Evolutionary conservation across 768 basidiomycete species (phyloP), one percentile per base, ranked within the genome.

Genomic region (Leucocoprinus birnbaumii): DNA sequence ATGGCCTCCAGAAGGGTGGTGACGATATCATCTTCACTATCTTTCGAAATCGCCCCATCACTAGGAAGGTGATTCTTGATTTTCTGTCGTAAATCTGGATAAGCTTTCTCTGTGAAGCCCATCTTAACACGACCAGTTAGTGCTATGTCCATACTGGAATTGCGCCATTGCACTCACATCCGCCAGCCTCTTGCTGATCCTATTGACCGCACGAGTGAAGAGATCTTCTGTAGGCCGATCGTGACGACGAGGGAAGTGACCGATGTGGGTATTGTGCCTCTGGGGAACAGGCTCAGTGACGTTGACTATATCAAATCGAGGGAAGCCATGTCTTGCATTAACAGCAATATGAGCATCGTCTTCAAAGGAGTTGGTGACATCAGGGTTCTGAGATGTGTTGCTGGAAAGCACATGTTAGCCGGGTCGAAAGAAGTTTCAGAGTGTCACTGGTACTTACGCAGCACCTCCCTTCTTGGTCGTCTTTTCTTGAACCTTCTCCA

Each of bases 51-150:
- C 18, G 68, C 58, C 24, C 71, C 72, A 55, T 69, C 71, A n/a
- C 56, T 54, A 10, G 76, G 77, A 56, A 88, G 59, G 59, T 80
- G 76, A 16, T 73, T 67, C 63, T 72, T 75, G 59, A 89, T 77
- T 63, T 76, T 82, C 1, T 65, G 67, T 3, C 70, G 68, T 57
- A 88, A 67, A 22, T 71, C 73, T 35, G 86, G 83, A 65, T 85
- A 76, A 16, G 76, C 73, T 45, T 70, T 71, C 53, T 83, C 75
- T 10, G 81, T 83, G 60, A 89, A 88, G n/a, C 87, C 87, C 87
- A 89, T 89, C 87, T n/a, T 89, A 48, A 3, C 60, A 43, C 27
- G 44, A 40, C 55, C 19, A 45, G 51, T 62, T 18, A 63, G 62
- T 26, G 55, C 3, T 34, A 16, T 38, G 5, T 44, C 14, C 34